Conservation (phyloP, 768 basidiomycete species). For the Pulveroboletus sp. region DNA sequence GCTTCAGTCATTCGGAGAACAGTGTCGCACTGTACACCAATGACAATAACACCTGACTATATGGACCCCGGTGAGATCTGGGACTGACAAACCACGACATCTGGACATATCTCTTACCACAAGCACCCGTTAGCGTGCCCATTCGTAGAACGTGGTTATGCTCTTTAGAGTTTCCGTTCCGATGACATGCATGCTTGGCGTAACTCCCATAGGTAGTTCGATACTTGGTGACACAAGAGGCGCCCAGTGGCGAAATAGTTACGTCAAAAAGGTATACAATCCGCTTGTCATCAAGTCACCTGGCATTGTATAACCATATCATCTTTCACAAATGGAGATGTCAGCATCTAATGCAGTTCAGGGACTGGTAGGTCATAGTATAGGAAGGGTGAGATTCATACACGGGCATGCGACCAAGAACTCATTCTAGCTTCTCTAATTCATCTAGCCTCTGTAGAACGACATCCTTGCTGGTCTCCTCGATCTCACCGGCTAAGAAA, state of each 20-base stretch:
- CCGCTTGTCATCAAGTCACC: neutral
- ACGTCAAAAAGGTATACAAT: neutral
- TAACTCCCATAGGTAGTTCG: neutral
- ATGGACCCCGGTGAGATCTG: no score
- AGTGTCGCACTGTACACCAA: neutral
- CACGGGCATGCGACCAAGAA: constrained; percentile 1
- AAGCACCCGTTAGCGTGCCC: neutral
- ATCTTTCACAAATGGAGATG: constrained; percentile 6
- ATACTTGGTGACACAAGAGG: neutral
- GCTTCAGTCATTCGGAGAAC: neutral
- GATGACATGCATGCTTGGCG: neutral
- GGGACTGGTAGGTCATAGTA: constrained; percentile 6
- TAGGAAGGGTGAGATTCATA: constrained; percentile 4
- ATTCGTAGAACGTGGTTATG: neutral
- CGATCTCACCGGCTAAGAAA: constrained; percentile 96
- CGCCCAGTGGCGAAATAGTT: neutral
- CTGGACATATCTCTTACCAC: neutral
- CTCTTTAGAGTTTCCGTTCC: neutral
- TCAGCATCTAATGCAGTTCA: constrained; percentile 11
- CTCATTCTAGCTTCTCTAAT: constrained; percentile 86
- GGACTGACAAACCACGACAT: no score
- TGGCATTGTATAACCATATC: neutral
- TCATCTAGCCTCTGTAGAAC: constrained; percentile 87
- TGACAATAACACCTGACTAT: neutral
- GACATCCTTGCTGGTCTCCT: constrained; percentile 97